Base-by-base conservation (phyloP, 1,284 basidiomycete species). In the Sanghuangporus baumii region DNA sequence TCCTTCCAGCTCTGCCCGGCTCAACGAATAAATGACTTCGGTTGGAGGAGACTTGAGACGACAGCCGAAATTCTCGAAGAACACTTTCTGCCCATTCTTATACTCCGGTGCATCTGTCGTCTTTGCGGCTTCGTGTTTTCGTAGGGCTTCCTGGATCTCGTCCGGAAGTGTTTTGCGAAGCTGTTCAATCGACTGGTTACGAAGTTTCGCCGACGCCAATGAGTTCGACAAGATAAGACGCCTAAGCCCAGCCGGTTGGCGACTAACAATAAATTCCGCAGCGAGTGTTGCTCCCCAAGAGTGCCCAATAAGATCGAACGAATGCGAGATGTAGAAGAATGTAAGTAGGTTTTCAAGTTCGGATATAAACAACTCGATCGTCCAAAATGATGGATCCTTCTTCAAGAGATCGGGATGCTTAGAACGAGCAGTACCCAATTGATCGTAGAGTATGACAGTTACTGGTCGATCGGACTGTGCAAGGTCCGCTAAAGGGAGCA, bases 251-350 rank as follows among this genome's bases (percentile, higher is more conserved):
- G 34, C 36, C 16, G 68, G 72, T 11, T 65, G 65, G 6, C 59
- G 48, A 11, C 43, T 36, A 12, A 62, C 51, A 14, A 56, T 70
- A 48, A 74, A 76, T 36, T 74, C 68, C 0, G 75, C 70, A 0
- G 71, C 80, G n/a, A 83, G 70, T 73, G 82, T 82, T 7, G 74
- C 79, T n/a, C 81, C 82, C 78, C 79, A 82, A 16, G 79, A 81
- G 55, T 82, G 81, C 0, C 81, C 81, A 11, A 78, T 66, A 3
- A 83, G 64, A 65, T 76, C 74, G 66, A 76, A 82, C n/a, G 55
- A 56, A 48, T 74, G 65, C 16, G 68, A 52, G 51, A 82, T 74
- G 0, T 71, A 70, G 1, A 84, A 70, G 51, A 78, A 69, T 6
- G 61, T 31, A 11, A 82, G 65, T 0, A 84, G 67, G 63, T 76